Percentiles rank a stretch among this genome's conserved stretches.
Evolutionary conservation across 495 filamentous ascomycete genomes (phyloP).

Genomic region (Aspergillus olivimuriae): DNA sequence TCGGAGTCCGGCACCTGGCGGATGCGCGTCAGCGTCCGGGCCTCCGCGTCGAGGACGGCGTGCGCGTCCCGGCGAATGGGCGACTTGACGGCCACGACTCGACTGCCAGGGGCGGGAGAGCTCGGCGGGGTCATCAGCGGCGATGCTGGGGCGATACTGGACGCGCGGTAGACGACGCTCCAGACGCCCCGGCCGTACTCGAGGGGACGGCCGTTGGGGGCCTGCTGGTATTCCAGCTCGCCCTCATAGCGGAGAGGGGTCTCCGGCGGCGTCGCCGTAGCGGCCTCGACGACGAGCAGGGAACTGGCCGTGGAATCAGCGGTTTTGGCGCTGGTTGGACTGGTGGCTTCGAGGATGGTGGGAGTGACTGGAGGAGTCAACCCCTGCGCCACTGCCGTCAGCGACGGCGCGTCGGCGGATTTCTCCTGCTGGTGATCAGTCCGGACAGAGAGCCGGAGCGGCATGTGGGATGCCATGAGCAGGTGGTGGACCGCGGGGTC

Average conservation of each 20-base stretch:
- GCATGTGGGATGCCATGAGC: constrained; percentile 8
- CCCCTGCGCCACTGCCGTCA: constrained; percentile 9
- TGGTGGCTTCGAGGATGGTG: constrained; percentile 16
- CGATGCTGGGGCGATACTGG: constrained; percentile 5
- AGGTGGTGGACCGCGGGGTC: not conserved
- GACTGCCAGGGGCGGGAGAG: constrained; percentile 32
- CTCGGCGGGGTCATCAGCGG: constrained; percentile 37
- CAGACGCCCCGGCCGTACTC: constrained; percentile 53
- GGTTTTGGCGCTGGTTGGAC: not conserved
- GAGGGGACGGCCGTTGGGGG: constrained; percentile 18
- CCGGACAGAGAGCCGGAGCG: constrained; percentile 27
- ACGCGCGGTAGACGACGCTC: constrained; percentile 54
- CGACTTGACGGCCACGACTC: constrained; percentile 49
- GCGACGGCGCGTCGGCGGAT: constrained; percentile 5
- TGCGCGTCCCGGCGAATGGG: constrained; percentile 43
- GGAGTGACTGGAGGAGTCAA: constrained; percentile 38
- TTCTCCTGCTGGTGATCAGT: constrained; percentile 16
- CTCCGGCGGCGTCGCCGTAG: constrained; percentile 1
- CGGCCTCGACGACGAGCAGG: too few relatives aligned
- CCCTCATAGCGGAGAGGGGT: constrained; percentile 25
- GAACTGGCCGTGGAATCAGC: constrained; percentile 7
- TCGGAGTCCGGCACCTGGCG: constrained; percentile 26
- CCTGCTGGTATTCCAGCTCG: constrained; percentile 29
- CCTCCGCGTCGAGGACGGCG: constrained; percentile 46
- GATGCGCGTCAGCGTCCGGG: constrained; percentile 44